phyloP scores from a whole-genome alignment of 1,284 basidiomycete species.

The Apiotrichum veenhuisii region DNA sequence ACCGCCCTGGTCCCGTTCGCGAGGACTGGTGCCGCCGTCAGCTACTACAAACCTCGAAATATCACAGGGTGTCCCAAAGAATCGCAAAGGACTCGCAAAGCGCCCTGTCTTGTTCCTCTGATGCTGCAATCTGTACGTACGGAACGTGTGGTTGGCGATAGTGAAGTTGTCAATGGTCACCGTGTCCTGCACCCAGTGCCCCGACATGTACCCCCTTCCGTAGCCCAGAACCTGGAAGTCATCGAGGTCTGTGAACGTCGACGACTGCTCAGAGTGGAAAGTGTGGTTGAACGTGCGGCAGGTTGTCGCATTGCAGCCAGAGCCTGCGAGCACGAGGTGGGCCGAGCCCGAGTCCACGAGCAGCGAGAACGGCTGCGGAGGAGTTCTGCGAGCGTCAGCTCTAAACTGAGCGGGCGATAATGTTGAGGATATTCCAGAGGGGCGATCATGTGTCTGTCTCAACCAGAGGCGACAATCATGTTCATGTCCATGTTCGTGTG shows the following conservation, averaged over 20 bases:
- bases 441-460: too few species aligned
- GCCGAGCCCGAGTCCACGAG: constrained; percentile 54
- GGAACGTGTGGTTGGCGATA: background rate
- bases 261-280: background rate
- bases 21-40: too few species aligned
- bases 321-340: constrained; percentile 37
- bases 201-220: background rate
- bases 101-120: too few species aligned
- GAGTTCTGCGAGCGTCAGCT: constrained; percentile 29
- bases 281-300: background rate
- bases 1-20: background rate
- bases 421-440: too few species aligned
- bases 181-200: background rate
- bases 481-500: too few species aligned
- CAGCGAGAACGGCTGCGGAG: constrained; percentile 51
- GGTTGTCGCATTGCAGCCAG: background rate
- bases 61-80: too few species aligned
- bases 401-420: too few species aligned
- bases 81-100: too few species aligned
- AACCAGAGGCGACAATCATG: too few species aligned
- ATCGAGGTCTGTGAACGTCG: background rate
- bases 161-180: background rate
- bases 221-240: background rate
- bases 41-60: too few species aligned
- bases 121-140: background rate